A percentile compares a stretch with the other conserved stretches of the same genome.
Conservation (phyloP, 1,284 basidiomycete species). For the Porodaedalea pini region DNA sequence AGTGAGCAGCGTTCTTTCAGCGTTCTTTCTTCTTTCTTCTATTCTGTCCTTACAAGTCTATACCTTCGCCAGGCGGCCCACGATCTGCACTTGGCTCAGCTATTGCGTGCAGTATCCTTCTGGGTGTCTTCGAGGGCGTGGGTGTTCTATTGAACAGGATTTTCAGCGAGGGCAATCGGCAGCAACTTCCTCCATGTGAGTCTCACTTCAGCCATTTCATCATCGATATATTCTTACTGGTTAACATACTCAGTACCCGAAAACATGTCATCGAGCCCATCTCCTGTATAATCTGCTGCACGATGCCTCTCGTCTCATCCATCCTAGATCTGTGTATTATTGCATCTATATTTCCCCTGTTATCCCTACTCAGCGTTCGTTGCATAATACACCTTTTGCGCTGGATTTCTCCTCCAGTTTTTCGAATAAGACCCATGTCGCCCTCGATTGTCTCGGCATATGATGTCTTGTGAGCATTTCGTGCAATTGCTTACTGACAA, state of each 20-base stretch:
- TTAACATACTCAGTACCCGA: slow-evolving; percentile 32
- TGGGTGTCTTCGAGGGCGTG: slow-evolving; percentile 96
- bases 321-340: slow-evolving; percentile 8
- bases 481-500: no score
- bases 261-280: slow-evolving; percentile 26
- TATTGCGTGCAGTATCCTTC: slow-evolving; percentile 92
- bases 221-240: not conserved
- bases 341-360: not conserved
- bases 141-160: slow-evolving; percentile 83
- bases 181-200: slow-evolving; percentile 55
- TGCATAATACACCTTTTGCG: slow-evolving; percentile 10
- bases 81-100: slow-evolving; percentile 87
- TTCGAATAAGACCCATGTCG: no score
- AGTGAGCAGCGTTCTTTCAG: slow-evolving; percentile 70
- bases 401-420: not conserved
- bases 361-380: slow-evolving; percentile 16
- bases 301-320: not conserved
- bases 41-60: not conserved
- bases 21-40: slow-evolving; percentile 5
- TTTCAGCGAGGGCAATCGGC: slow-evolving; percentile 79
- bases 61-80: slow-evolving; percentile 70
- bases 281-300: slow-evolving; percentile 13
- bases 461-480: no score
- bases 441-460: no score
- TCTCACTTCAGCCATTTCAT: slow-evolving; percentile 10